Evolutionary conservation across 305 asterid species (phyloP).

Genomic region (Solanum hybrid): DNA sequence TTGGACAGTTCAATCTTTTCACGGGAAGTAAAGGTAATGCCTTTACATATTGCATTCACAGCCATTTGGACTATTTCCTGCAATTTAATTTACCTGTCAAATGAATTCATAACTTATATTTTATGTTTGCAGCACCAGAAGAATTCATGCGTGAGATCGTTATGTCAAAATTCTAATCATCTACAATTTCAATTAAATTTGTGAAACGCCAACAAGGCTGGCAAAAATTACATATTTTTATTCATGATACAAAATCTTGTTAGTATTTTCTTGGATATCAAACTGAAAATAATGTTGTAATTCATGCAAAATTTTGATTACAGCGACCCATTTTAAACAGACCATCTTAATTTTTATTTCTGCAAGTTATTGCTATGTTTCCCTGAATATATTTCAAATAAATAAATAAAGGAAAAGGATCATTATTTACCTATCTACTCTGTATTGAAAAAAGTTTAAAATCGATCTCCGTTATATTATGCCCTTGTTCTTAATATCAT

Average conservation of each 20-base stretch:
- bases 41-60: neutral
- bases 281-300: neutral
- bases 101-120: neutral
- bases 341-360: neutral
- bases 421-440: neutral
- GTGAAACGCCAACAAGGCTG: neutral
- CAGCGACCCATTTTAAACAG: neutral
- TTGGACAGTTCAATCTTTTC: conserved; percentile 54
- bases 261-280: neutral
- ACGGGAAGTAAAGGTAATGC: conserved; percentile 41
- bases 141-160: conserved; percentile 38
- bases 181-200: neutral
- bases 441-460: neutral
- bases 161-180: conserved; percentile 28
- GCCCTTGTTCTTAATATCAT: neutral
- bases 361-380: neutral
- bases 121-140: conserved; percentile 39
- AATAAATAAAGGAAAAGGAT: neutral
- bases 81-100: neutral
- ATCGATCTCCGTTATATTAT: neutral
- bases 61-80: neutral
- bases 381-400: neutral
- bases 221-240: neutral
- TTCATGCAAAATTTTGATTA: neutral
- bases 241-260: neutral